phyloP scores from a whole-genome alignment of 306 rosid genomes.

The Lagenaria siceraria region DNA sequence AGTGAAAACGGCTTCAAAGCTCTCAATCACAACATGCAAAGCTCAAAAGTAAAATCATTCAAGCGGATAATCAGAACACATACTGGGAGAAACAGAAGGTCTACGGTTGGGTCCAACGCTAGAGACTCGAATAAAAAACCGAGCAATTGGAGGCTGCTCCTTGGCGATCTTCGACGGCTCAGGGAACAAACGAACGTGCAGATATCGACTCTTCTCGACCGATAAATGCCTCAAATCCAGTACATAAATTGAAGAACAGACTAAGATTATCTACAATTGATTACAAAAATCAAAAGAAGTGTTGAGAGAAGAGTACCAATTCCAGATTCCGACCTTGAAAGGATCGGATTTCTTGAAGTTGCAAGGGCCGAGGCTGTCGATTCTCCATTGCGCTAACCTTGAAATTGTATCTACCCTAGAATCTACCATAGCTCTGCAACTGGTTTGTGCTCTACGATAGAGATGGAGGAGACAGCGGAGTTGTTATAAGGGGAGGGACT shows the following conservation, averaged over 20 bases:
- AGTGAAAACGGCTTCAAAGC: not conserved
- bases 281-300: not conserved
- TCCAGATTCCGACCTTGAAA: constrained; percentile 85
- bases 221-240: constrained; percentile 40
- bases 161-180: constrained; percentile 55
- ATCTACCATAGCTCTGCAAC: constrained; percentile 31
- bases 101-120: constrained; percentile 40
- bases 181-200: constrained; percentile 66
- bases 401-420: constrained; percentile 58
- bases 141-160: constrained; percentile 69
- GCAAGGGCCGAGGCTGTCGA: constrained; percentile 61
- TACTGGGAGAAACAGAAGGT: constrained; percentile 55
- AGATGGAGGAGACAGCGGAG: not conserved
- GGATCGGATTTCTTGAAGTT: constrained; percentile 58
- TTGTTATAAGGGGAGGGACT: not conserved
- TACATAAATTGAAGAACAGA: not conserved
- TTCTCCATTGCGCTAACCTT: constrained; percentile 74
- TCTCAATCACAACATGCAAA: not conserved
- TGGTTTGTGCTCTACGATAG: not conserved
- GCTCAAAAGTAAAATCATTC: not conserved
- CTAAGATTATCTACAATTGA: not conserved
- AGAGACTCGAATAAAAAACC: constrained; percentile 56
- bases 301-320: constrained; percentile 32
- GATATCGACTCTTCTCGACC: constrained; percentile 51
- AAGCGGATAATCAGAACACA: not conserved